Conservation (phyloP, 331 rosid genomes). For the Rosa hybrid region DNA sequence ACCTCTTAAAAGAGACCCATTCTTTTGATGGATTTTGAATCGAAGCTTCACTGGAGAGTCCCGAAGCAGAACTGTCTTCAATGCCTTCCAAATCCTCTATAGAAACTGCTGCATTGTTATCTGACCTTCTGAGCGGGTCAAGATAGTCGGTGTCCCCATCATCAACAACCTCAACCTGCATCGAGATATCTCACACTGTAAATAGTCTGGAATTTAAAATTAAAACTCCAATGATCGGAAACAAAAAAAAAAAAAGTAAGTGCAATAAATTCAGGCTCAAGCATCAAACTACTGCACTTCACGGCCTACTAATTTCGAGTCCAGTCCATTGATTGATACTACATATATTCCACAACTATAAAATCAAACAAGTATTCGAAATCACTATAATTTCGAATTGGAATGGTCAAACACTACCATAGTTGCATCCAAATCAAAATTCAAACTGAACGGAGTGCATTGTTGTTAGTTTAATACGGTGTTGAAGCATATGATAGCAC, state of each 20-base stretch:
- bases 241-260: neutral
- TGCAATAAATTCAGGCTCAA: neutral
- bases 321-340: neutral
- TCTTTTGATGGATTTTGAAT: conserved; percentile 53
- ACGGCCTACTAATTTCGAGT: neutral
- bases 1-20: conserved; percentile 79
- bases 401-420: neutral
- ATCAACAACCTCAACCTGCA: conserved; percentile 51
- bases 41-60: conserved; percentile 33
- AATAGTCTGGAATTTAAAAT: neutral
- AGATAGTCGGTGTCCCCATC: conserved; percentile 46
- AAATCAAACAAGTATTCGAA: neutral
- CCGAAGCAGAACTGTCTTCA: conserved; percentile 27
- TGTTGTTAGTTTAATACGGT: neutral
- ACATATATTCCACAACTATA: neutral
- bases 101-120: conserved; percentile 34
- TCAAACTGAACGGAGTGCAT: neutral
- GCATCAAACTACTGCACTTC: neutral
- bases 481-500: neutral
- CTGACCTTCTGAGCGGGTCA: conserved; percentile 78
- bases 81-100: conserved; percentile 25
- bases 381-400: neutral
- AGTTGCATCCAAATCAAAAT: neutral
- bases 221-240: no score
- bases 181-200: conserved; percentile 15